Conservation (phyloP, 2,329 filamentous ascomycete species). For the Fusarium sacchari region DNA sequence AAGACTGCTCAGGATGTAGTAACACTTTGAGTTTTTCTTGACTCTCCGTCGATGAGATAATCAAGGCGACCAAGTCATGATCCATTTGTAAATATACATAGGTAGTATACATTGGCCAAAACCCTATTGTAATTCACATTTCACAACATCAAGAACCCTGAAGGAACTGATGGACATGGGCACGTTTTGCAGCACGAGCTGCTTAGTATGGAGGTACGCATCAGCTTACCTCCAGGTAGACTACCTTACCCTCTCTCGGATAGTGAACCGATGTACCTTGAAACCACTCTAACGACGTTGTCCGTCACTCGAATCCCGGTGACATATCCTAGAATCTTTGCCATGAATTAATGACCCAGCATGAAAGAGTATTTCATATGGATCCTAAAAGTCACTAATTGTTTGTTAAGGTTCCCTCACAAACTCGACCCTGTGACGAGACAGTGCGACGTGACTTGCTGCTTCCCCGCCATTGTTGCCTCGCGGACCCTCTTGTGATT, state of each 20-base stretch:
- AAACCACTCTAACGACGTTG: conserved; percentile 1
- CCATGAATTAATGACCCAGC: background rate
- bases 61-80: background rate
- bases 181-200: background rate
- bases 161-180: background rate
- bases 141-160: conserved; percentile 1
- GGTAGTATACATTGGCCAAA: no score
- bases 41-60: background rate
- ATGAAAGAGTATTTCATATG: background rate
- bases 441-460: conserved; percentile 42
- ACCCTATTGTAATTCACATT: background rate
- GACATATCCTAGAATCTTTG: background rate
- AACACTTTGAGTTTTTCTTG: background rate
- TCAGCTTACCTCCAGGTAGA: background rate
- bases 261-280: conserved; percentile 4
- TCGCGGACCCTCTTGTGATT: conserved; percentile 44
- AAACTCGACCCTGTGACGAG: conserved; percentile 33
- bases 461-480: conserved; percentile 42
- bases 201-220: background rate
- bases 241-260: conserved; percentile 1
- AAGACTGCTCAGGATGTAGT: background rate
- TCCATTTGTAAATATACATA: background rate
- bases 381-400: background rate
- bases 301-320: background rate
- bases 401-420: conserved; percentile 7